Evolutionary conservation across 257 asterid genomes (phyloP).

Genomic region (Agastache rugosa): DNA sequence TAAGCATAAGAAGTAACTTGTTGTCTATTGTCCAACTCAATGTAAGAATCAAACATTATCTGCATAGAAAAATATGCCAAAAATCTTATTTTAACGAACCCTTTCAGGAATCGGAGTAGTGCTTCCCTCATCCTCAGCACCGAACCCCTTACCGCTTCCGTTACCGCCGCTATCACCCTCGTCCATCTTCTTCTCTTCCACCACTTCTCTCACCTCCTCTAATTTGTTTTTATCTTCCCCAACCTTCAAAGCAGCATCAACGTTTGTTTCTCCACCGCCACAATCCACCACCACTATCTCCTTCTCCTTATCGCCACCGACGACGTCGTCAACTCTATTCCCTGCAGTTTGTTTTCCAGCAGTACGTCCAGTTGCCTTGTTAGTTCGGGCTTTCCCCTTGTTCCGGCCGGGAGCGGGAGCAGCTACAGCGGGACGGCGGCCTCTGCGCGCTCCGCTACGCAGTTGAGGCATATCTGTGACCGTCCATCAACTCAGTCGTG

Average conservation of each 20-base stretch:
- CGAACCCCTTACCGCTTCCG: constrained; percentile 69
- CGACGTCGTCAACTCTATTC: constrained; percentile 26
- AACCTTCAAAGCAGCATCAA: constrained; percentile 36
- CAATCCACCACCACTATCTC: constrained; percentile 35
- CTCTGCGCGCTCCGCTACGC: constrained; percentile 56
- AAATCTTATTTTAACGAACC: constrained; percentile 45
- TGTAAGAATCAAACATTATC: neutral
- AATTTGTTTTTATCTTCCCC: constrained; percentile 21
- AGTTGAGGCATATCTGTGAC: constrained; percentile 48
- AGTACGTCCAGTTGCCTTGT: constrained; percentile 31
- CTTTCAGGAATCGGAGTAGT: constrained; percentile 86
- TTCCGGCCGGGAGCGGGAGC: constrained; percentile 26
- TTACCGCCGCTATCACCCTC: constrained; percentile 52
- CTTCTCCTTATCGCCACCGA: constrained; percentile 30
- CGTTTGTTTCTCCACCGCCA: constrained; percentile 37
- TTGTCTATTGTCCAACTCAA: neutral
- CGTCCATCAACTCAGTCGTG: constrained; percentile 48
- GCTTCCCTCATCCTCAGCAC: constrained; percentile 73
- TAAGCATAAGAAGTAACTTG: neutral
- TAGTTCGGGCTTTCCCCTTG: constrained; percentile 12
- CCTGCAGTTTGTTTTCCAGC: constrained; percentile 32
- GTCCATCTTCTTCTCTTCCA: constrained; percentile 45
- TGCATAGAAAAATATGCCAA: neutral
- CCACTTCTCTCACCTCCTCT: constrained; percentile 36
- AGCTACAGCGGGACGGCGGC: constrained; percentile 41